Evolutionary conservation across 768 basidiomycete species (phyloP), one percentile per base, ranked within the genome.

Genomic region (Harrya chromipes): DNA sequence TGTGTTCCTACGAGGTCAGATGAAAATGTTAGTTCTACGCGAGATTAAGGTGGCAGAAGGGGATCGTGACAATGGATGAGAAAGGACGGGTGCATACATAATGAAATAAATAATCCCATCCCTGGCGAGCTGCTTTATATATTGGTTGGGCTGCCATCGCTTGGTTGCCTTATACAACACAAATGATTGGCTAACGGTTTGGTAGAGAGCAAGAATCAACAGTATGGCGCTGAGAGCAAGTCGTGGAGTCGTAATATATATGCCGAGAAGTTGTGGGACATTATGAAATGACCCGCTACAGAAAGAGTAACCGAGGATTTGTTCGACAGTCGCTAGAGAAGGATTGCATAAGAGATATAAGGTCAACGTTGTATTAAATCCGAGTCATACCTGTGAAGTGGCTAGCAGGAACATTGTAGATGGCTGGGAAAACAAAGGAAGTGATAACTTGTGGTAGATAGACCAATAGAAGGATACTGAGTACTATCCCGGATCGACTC

Each of bases 401-500:
- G 17, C 7, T 24, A 16, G 31, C 41, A 2, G 47, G 39, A 17
- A 36, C 26, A 29, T 6, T 21, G 5, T 43, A 53, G 8, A 53
- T 38, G 4, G 11, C 38, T 1, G 40, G 24, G 23, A 47, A 55
- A 17, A 49, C 29, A 7, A 54, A 4, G 10, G 41, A 13, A 7
- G 42, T 8, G 19, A 57, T n/a, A 0, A 46, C 26, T 8, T 46
- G 38, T 1, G 39, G 6, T 8, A 39, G 17, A 20, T 34, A 54
- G 9, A 54, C 12, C 5, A 17, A 24, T 4, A 60, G 11, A 16
- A 60, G 52, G 14, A 52, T 11, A n/a, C 6, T 4, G 1, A 57
- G 21, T 4, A 60, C 26, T 4, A 1, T 16, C 14, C n/a, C 57
- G 19, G 58, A 60, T 24, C 20, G 41, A 13, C 35, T 6, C 46